Evolutionary conservation across 805 yeast genomes (phyloP).

Genomic region (Metschnikowia hibisci): DNA sequence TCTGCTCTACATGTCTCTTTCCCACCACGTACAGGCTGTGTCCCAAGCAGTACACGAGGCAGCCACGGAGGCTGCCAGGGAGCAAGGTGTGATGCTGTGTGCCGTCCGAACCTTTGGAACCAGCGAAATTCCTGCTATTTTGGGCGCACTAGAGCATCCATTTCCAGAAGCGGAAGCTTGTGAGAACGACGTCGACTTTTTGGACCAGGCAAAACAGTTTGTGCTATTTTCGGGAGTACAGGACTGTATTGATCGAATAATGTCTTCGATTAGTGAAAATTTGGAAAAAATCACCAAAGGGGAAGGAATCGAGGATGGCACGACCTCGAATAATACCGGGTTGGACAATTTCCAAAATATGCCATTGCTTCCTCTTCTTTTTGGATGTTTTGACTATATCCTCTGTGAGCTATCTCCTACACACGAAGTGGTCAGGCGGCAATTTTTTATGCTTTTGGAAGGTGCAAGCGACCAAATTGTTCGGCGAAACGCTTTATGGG

Average conservation of each 20-base stretch:
- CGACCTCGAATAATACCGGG: neutral
- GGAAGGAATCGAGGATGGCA: neutral
- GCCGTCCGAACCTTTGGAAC: neutral
- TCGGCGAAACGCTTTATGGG: neutral
- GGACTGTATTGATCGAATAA: neutral
- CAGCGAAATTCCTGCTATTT: neutral
- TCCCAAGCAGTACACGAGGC: neutral
- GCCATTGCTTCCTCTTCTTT: neutral
- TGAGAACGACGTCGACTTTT: neutral
- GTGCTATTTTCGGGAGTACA: neutral
- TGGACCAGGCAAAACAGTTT: constrained; percentile 1
- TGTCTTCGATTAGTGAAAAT: neutral
- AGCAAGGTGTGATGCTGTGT: too few species aligned
- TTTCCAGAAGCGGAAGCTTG: neutral
- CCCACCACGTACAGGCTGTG: neutral
- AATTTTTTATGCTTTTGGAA: constrained; percentile 2
- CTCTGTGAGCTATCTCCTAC: constrained; percentile 1
- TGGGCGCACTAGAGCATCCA: neutral
- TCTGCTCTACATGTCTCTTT: neutral
- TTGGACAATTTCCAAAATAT: neutral
- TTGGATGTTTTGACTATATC: neutral
- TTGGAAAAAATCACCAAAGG: neutral
- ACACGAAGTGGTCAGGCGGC: neutral
- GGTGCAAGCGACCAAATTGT: neutral
- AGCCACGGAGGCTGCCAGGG: neutral